Conservation (phyloP, 257 asterid genomes). For the Forsythia viridissima region DNA sequence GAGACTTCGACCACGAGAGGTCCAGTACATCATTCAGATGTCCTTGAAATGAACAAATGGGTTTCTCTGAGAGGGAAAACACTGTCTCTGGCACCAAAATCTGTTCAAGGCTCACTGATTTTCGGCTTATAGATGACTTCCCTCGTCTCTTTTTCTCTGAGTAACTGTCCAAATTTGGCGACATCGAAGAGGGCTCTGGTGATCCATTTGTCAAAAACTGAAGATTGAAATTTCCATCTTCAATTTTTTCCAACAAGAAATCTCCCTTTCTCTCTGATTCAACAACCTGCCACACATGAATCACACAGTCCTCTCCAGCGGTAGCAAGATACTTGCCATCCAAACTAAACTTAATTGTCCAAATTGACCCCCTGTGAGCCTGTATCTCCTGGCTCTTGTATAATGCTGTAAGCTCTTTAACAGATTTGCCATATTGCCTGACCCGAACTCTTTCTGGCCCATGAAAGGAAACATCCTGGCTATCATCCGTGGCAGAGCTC, state of each 20-base stretch:
- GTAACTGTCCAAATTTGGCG: slow-evolving; percentile 73
- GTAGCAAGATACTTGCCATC: slow-evolving; percentile 96
- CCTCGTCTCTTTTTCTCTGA: slow-evolving; percentile 80
- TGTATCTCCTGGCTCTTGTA: slow-evolving; percentile 89
- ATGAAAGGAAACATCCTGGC: slow-evolving; percentile 83
- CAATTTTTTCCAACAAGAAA: slow-evolving; percentile 62
- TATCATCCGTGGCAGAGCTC: slow-evolving; percentile 97
- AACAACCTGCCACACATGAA: slow-evolving; percentile 89
- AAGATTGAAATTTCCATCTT: slow-evolving; percentile 80
- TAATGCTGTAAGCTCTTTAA: slow-evolving; percentile 79
- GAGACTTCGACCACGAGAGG: slow-evolving; percentile 98
- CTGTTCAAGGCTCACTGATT: slow-evolving; percentile 80
- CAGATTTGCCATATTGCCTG: slow-evolving; percentile 88
- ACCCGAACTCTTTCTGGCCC: slow-evolving; percentile 88
- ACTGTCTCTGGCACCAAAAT: slow-evolving; percentile 82
- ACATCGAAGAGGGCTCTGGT: slow-evolving; percentile 70
- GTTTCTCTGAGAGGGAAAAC: slow-evolving; percentile 81
- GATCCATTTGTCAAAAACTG: slow-evolving; percentile 72
- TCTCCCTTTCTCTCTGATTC: slow-evolving; percentile 92
- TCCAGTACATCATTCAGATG: slow-evolving; percentile 88
- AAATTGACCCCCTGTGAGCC: slow-evolving; percentile 91
- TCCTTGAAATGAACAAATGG: slow-evolving; percentile 80
- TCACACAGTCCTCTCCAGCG: slow-evolving; percentile 96
- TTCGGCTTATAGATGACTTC: slow-evolving; percentile 76
- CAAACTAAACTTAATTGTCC: slow-evolving; percentile 96